Conservation (phyloP, 371 early-diverging fungal species). For the Synchytrium microbalum region DNA sequence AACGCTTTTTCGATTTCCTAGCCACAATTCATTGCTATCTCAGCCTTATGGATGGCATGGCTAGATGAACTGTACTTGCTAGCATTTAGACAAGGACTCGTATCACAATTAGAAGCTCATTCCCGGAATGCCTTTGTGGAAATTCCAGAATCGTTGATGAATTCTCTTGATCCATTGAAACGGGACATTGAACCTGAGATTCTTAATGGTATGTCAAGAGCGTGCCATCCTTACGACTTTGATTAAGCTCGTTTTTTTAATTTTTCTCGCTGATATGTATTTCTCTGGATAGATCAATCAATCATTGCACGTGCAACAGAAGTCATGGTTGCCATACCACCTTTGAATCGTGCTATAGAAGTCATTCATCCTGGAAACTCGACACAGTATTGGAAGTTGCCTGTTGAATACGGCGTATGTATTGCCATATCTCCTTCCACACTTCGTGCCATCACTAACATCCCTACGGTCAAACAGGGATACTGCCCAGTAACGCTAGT, state of each 20-base stretch:
- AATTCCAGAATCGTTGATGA: conserved; percentile 13
- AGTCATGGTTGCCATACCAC: conserved; percentile 30
- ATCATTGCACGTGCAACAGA: conserved; percentile 28
- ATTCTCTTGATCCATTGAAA: conserved; percentile 12
- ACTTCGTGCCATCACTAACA: neutral
- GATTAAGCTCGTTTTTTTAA: neutral
- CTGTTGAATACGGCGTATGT: conserved; percentile 43
- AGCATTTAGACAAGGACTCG: conserved; percentile 40
- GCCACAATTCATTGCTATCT: conserved; percentile 43
- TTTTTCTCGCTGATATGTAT: neutral
- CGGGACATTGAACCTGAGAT: conserved; percentile 39
- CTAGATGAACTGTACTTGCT: conserved; percentile 42
- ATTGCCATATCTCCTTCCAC: neutral
- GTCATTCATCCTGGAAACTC: conserved; percentile 47
- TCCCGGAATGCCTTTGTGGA: conserved; percentile 1
- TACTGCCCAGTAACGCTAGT: conserved; percentile 41
- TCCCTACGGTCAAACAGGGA: conserved; percentile 18
- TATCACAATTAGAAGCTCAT: conserved; percentile 5
- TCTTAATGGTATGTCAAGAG: conserved; percentile 20
- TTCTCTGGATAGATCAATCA: conserved; percentile 17
- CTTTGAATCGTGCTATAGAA: conserved; percentile 32
- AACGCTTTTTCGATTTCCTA: conserved; percentile 7
- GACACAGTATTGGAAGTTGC: conserved; percentile 40
- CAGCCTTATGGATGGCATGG: conserved; percentile 38
- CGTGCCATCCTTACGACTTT: neutral